Conservation (phyloP, 1,284 basidiomycete species). For the Rhodotorula sp. region DNA sequence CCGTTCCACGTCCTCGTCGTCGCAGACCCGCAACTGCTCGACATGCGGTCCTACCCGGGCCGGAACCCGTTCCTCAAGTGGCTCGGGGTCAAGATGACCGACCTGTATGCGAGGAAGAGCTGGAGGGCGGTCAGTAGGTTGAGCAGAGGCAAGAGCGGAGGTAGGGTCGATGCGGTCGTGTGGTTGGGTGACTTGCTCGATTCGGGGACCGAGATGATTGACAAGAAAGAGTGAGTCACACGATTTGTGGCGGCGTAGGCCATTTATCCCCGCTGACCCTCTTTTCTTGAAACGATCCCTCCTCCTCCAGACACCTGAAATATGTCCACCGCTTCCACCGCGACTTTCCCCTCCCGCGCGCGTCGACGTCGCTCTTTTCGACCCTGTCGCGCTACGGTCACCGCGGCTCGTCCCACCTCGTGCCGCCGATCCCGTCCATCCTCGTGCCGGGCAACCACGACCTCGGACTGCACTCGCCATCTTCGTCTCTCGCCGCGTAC, state of each 20-base stretch:
- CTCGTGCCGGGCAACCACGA: conserved; percentile 85
- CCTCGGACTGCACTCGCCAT: conserved; percentile 57
- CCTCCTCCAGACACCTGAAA: conserved; percentile 37
- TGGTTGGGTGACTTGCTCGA: conserved; percentile 79
- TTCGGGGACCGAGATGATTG: conserved; percentile 62
- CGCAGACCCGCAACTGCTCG: conserved; percentile 59
- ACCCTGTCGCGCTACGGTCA: conserved; percentile 12
- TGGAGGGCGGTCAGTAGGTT: conserved; percentile 61
- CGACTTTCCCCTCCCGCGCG: conserved; percentile 29
- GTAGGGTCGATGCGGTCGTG: conserved; percentile 59
- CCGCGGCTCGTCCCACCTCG: conserved; percentile 1
- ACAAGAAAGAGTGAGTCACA: conserved; percentile 63
- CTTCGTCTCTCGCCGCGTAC: conserved; percentile 46
- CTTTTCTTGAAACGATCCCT: background rate
- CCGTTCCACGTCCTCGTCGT: conserved; percentile 68
- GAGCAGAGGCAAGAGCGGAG: conserved; percentile 52
- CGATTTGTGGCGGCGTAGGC: too few species aligned
- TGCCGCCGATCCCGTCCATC: conserved; percentile 55
- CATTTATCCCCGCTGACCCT: background rate
- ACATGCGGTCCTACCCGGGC: conserved; percentile 55
- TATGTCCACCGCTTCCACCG: conserved; percentile 41
- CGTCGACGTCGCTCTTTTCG: conserved; percentile 5
- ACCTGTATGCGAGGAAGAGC: conserved; percentile 68
- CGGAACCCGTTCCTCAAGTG: conserved; percentile 50
- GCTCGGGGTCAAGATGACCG: conserved; percentile 53